Evolutionary conservation across 2,329 filamentous ascomycete species (phyloP), one percentile per base, ranked within the genome.

Genomic region (Nothophaeocryptopus gaeumannii): DNA sequence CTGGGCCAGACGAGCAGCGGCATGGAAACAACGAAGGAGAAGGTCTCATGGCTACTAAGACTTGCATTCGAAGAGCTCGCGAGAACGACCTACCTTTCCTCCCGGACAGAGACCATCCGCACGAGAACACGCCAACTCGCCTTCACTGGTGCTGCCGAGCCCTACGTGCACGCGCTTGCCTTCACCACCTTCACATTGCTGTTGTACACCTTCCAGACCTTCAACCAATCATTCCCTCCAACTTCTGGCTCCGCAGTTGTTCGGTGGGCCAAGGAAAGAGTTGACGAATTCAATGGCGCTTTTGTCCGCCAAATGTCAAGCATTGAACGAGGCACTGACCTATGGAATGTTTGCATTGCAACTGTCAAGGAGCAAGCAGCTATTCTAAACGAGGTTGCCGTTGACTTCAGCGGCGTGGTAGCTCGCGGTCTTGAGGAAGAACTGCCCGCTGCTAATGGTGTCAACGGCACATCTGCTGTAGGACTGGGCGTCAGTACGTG

Each of bases 131-230:
- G 93, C 51, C 89, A 95, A 78, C 93, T 92, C 67, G 86, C 95
- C 51, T 99, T 99, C 71, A 90, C 96, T 66, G 93, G 93, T 44
- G 88, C 96, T 63, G 80, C 99, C 8, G 88, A 89, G 53, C 80
- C 90, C 10, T 97, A 97, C 71, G 93, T 97, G 60, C 96, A 91
- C 78, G 89, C 96, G 67, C 78, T 97, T 39, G 93, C 92, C 2
- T 96, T 90, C 70, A 90, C 96, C 50, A 96, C 96, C 70, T 99
- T 99, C 72, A 90, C 85, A 46, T 80, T 96, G 58, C 92, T 99
- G 66, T 85, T 89, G 61, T 96, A 97, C 71, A 97, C 93, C 0
- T 87, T 97, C 46, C 59, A 63, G 10, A 67, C 64, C 1, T 70
- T 66, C 52, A 54, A 53, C 3, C 50, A 56, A 7, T 58, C 59